These are phyloP conservation scores for Macrolepiota fuliginosa DNA, from an alignment of 768 basidiomycete genomes.

Conservation along the genomic window DNA sequence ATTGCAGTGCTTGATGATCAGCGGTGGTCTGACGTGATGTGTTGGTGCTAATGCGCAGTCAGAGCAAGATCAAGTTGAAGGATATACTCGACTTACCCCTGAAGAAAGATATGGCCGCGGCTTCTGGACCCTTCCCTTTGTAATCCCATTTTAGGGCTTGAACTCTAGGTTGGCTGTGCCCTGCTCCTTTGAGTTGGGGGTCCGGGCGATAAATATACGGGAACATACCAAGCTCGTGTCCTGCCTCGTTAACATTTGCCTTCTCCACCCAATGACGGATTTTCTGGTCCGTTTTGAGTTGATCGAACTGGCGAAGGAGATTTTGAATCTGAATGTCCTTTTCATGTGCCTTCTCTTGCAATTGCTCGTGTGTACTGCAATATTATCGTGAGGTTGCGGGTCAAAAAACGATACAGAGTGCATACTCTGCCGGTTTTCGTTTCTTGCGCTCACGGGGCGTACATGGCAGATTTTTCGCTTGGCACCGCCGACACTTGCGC, in stretches of 20 bases:
- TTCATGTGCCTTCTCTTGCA: constrained; percentile 42
- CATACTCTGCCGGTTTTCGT: constrained; percentile 56
- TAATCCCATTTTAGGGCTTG: constrained; percentile 20
- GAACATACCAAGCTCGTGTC: constrained; percentile 8
- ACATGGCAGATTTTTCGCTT: constrained; percentile 43
- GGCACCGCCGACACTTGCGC: constrained; percentile 46
- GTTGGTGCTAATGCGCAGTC: constrained; percentile 13
- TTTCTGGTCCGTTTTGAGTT: constrained; percentile 35
- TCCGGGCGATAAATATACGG: background rate
- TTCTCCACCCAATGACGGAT: constrained; percentile 41
- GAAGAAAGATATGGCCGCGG: constrained; percentile 33
- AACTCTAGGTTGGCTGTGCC: background rate
- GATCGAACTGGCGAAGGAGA: constrained; percentile 43
- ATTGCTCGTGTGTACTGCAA: constrained; percentile 51
- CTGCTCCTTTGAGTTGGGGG: background rate
- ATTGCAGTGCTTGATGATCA: constrained; percentile 44
- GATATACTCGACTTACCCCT: constrained; percentile 25
- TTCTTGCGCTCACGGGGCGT: constrained; percentile 50
- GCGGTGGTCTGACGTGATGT: constrained; percentile 32
- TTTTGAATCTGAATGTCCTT: constrained; percentile 45
- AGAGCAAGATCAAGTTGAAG: constrained; percentile 3
- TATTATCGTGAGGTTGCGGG: background rate
- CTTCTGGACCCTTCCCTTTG: constrained; percentile 33
- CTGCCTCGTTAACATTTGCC: constrained; percentile 20
- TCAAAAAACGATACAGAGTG: constrained; percentile 3